These are phyloP conservation scores for Neurospora sp. DNA, from an alignment of 495 filamentous ascomycete species.

Conservation along the genomic window DNA sequence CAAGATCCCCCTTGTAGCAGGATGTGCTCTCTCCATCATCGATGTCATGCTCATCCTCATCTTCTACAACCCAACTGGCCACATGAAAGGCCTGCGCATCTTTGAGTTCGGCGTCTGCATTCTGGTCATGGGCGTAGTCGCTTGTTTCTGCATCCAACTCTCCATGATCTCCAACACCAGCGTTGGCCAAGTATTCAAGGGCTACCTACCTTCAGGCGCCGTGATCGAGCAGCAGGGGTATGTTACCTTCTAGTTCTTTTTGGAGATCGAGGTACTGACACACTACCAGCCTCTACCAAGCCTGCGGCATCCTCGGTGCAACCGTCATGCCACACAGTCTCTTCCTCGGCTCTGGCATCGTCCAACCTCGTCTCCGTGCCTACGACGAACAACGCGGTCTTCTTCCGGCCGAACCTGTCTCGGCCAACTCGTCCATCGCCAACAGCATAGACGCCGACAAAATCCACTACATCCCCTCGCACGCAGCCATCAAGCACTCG, in stretches of 20 bases:
- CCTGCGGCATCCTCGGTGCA: conserved; percentile 84
- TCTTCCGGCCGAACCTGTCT: conserved; percentile 25
- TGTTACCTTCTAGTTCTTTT: background rate
- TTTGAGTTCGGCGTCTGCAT: conserved; percentile 77
- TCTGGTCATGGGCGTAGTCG: conserved; percentile 71
- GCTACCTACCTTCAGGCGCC: conserved; percentile 70
- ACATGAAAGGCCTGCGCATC: conserved; percentile 59
- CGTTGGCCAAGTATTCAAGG: conserved; percentile 67
- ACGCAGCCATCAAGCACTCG: conserved; percentile 66
- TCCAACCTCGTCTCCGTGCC: conserved; percentile 70
- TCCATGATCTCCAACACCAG: conserved; percentile 61
- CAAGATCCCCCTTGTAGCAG: conserved; percentile 72
- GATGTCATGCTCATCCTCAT: conserved; percentile 80
- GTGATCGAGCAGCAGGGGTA: conserved; percentile 53
- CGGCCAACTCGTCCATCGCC: conserved; percentile 15
- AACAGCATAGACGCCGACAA: conserved; percentile 29
- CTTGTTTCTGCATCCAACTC: conserved; percentile 88
- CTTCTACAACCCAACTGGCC: conserved; percentile 70
- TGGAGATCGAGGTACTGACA: background rate
- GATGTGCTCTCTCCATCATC: conserved; percentile 74
- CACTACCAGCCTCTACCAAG: conserved; percentile 53
- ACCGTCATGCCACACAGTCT: conserved; percentile 93
- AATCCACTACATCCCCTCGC: conserved; percentile 62
- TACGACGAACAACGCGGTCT: conserved; percentile 60
- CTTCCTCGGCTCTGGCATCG: conserved; percentile 81